Base-by-base conservation (phyloP, 495 filamentous ascomycete genomes). In the Aspergillus diversus region DNA sequence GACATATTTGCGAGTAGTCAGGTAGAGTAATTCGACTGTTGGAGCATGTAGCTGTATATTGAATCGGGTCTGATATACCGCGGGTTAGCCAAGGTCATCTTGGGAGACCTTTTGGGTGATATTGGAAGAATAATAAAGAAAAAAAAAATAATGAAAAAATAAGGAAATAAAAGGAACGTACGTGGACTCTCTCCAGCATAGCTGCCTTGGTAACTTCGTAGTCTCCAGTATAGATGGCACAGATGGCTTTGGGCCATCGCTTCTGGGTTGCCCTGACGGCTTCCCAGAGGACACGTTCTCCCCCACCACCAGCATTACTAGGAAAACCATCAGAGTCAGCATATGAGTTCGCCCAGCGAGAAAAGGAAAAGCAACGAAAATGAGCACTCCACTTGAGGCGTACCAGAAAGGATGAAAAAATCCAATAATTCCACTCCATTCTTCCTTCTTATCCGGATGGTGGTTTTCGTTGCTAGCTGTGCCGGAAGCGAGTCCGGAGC, bases 391-490 rank as follows among this genome's bases (percentile, higher is more conserved):
- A 27, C 2, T 27, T 33, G 33, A 46, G 52, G 27, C 83, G 57
- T 76, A 92, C 90, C 92, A 97, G 75, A 96, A 97, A 9, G 95
- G 95, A 72, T 99, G 95, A 70, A 99, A 96, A 84, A 99, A 98
- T 16, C 93, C 95, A 43, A 97, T 86, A 33, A 97, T 76, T 5
- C 93, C 93, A 64, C 88, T 80, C 90, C 90, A 96, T 12, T 90
- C 86, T 57, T 80, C 72, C 37, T 71, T 80, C 66, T 75, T 74
- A n/a, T 66, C 76, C 64, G 80, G 59, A 55, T 65, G 68, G 46
- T 9, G 50, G 34, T 81, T 68, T 31, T 84, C 82, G 64, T 86
- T 87, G 35, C 76, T 74, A 6, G 81, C 80, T 47, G 78, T 78
- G 42, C 82, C 83, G 42, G 51, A 55, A 27, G 21, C 21, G 21